Evolutionary conservation across 345 rosid species (phyloP).

Genomic region (Brassica incana): DNA sequence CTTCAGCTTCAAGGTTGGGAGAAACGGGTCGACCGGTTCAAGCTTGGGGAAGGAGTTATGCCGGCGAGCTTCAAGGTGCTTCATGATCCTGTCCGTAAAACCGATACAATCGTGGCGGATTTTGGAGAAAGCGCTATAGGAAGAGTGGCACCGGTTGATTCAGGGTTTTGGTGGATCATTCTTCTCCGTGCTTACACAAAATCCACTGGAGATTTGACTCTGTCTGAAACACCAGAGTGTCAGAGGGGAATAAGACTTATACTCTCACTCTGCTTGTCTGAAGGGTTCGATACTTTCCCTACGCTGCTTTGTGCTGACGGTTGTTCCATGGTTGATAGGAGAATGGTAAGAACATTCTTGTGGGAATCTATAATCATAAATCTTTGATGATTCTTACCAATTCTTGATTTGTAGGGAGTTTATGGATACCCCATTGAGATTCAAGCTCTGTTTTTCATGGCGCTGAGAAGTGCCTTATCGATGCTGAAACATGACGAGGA

Average conservation of each 20-base stretch:
- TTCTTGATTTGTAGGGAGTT: slow-evolving; percentile 50
- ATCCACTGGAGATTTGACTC: slow-evolving; percentile 62
- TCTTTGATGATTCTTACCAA: neutral
- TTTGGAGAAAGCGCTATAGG: slow-evolving; percentile 85
- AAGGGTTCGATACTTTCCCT: slow-evolving; percentile 82
- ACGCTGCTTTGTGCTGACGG: slow-evolving; percentile 77
- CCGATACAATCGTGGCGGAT: slow-evolving; percentile 63
- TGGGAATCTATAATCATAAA: neutral
- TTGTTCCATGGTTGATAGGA: slow-evolving; percentile 77
- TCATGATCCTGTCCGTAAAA: slow-evolving; percentile 65
- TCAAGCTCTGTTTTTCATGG: slow-evolving; percentile 78
- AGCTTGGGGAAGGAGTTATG: slow-evolving; percentile 82
- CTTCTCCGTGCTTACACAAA: slow-evolving; percentile 80
- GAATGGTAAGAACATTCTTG: slow-evolving; percentile 55
- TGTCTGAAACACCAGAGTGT: slow-evolving; percentile 68
- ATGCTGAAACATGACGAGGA: slow-evolving; percentile 70
- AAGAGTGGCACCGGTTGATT: slow-evolving; percentile 81
- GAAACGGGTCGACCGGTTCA: slow-evolving; percentile 67
- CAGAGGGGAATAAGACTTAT: slow-evolving; percentile 76
- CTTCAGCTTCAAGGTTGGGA: slow-evolving; percentile 79
- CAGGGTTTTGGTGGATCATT: slow-evolving; percentile 90
- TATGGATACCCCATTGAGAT: slow-evolving; percentile 83
- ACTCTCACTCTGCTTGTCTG: slow-evolving; percentile 61
- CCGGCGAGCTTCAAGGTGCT: slow-evolving; percentile 86
- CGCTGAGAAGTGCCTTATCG: slow-evolving; percentile 60